Conservation (phyloP, 345 rosid genomes). For the Pistacia integerrima region DNA sequence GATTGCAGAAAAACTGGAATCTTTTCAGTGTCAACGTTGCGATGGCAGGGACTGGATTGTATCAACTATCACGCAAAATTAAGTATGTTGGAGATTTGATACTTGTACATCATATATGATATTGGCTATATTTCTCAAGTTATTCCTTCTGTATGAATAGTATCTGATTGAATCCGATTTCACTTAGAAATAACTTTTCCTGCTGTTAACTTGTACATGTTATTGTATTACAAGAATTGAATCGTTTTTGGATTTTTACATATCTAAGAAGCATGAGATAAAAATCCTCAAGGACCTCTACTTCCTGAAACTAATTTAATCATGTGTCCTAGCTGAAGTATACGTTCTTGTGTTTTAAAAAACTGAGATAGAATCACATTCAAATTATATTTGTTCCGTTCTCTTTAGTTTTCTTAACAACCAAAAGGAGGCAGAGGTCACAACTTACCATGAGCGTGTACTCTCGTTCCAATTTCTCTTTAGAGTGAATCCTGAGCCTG, state of each 20-base stretch:
- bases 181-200: background rate
- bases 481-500: background rate
- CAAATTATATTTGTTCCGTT: background rate
- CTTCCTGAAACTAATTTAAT: background rate
- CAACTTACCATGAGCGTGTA: background rate
- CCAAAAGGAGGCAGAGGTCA: background rate
- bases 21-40: conserved; percentile 42
- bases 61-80: conserved; percentile 47
- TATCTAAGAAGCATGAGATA: background rate
- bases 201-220: background rate
- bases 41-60: conserved; percentile 41
- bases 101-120: background rate
- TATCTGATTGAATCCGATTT: background rate
- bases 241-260: background rate
- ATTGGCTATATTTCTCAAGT: background rate
- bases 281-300: background rate
- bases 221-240: background rate
- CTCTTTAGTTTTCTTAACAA: background rate
- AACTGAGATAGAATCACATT: background rate
- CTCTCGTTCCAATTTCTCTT: background rate
- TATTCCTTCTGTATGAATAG: background rate
- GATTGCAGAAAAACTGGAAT: conserved; percentile 51
- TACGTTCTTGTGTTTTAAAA: background rate
- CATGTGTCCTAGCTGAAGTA: background rate
- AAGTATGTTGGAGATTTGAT: conserved; percentile 27